Evolutionary conservation across 208 protist genomes (phyloP).

Genomic region (Kentomonas sorsogonicus): DNA sequence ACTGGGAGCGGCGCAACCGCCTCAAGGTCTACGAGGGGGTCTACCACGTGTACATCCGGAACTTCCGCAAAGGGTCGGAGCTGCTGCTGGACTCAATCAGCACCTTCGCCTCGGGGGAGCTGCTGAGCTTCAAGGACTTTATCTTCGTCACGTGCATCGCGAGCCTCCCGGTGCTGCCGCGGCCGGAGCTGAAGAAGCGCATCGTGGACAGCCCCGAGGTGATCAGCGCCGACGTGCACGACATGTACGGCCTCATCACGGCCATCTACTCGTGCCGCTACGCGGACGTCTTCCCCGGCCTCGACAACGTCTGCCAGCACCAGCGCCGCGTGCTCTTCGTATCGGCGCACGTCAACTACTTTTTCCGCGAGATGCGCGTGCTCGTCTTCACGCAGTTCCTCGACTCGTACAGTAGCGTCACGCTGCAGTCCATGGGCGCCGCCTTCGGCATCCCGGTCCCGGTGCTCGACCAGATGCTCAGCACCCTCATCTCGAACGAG

Average conservation of each 20-base stretch:
- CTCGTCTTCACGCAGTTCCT: constrained; percentile 97
- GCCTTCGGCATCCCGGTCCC: constrained; percentile 92
- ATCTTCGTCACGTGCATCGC: constrained; percentile 94
- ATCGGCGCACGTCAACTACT: constrained; percentile 92
- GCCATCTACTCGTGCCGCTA: constrained; percentile 97
- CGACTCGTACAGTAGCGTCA: constrained; percentile 97
- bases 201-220: constrained; percentile 89
- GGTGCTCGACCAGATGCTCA: constrained; percentile 93
- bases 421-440: constrained; percentile 92
- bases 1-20: constrained; percentile 98
- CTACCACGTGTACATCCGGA: constrained; percentile 92
- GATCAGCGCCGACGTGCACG: constrained; percentile 86
- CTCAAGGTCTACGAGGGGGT: constrained; percentile 98
- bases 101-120: constrained; percentile 96
- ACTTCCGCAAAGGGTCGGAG: constrained; percentile 92
- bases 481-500: constrained; percentile 95
- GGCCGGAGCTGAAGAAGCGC: constrained; percentile 85
- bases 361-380: constrained; percentile 96
- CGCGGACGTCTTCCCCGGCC: constrained; percentile 85
- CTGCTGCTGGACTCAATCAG: constrained; percentile 95
- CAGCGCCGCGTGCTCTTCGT: constrained; percentile 92
- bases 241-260: constrained; percentile 84
- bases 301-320: constrained; percentile 90
- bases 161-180: constrained; percentile 81
- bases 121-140: constrained; percentile 93